Conservation (phyloP, 2,329 filamentous ascomycete genomes). For the Sporothrix euskadiensis region DNA sequence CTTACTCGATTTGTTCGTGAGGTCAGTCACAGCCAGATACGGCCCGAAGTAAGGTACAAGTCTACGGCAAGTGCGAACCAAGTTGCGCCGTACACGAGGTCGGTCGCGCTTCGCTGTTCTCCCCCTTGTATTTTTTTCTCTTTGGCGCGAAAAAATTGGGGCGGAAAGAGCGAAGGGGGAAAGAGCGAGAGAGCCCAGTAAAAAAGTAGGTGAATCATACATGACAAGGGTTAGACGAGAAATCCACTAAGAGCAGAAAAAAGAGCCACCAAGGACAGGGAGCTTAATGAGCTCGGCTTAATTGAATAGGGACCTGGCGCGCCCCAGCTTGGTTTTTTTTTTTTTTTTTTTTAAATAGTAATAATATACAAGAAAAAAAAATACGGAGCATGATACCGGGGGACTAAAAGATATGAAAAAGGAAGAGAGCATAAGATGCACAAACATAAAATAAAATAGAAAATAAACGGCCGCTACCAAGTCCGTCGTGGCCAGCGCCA, state of each 20-base stretch:
- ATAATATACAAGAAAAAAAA: background rate
- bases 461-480: background rate
- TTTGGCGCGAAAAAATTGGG: slow-evolving; percentile 11
- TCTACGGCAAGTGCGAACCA: background rate
- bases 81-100: background rate
- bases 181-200: background rate
- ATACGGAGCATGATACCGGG: background rate
- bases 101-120: slow-evolving; percentile 13
- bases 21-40: background rate
- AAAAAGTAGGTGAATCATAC: slow-evolving; percentile 26
- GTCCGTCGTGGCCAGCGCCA: background rate
- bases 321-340: background rate
- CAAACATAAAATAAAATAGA: background rate
- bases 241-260: slow-evolving; percentile 22
- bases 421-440: background rate
- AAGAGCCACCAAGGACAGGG: slow-evolving; percentile 23
- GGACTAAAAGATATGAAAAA: background rate
- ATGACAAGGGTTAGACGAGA: slow-evolving; percentile 17
- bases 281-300: slow-evolving; percentile 29
- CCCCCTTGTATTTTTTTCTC: background rate
- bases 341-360: background rate
- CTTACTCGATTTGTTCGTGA: background rate
- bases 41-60: slow-evolving; percentile 2
- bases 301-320: slow-evolving; percentile 11
- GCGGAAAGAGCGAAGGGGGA: slow-evolving; percentile 3